Conservation (phyloP, 2,329 filamentous ascomycete species). For the Geosmithia flava region DNA sequence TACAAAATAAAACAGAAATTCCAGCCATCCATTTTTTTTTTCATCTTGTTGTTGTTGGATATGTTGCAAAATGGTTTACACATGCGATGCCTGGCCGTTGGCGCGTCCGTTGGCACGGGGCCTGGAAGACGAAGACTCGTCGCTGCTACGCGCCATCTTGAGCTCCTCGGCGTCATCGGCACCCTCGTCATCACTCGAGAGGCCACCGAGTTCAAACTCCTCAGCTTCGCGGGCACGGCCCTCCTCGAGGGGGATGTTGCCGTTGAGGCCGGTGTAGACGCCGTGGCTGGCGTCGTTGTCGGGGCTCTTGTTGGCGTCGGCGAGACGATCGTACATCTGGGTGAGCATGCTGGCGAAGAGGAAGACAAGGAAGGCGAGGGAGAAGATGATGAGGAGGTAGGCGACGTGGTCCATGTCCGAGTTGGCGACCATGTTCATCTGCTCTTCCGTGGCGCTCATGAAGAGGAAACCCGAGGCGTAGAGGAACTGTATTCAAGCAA, state of each 20-base stretch:
- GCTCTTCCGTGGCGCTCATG: conserved; percentile 95
- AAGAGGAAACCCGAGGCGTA: conserved; percentile 92
- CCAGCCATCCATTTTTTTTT: neutral
- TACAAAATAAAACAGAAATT: neutral
- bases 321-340: conserved; percentile 61
- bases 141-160: conserved; percentile 15
- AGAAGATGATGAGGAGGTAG: conserved; percentile 86
- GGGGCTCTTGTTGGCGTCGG: conserved; percentile 18
- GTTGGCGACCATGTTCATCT: conserved; percentile 67
- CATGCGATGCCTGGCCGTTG: neutral
- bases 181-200: conserved; percentile 83
- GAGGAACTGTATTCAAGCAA: conserved; percentile 48
- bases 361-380: conserved; percentile 80
- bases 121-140: neutral
- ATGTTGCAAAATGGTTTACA: neutral
- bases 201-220: conserved; percentile 83
- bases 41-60: neutral
- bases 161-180: conserved; percentile 48
- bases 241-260: conserved; percentile 27
- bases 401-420: conserved; percentile 78
- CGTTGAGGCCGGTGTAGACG: conserved; percentile 19
- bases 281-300: conserved; percentile 21
- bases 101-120: too few relatives aligned
- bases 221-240: conserved; percentile 60
- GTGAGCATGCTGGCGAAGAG: conserved; percentile 83